These are phyloP conservation scores for Neoboletus subvelutipes DNA, from an alignment of 768 basidiomycete genomes.

Conservation along the genomic window DNA sequence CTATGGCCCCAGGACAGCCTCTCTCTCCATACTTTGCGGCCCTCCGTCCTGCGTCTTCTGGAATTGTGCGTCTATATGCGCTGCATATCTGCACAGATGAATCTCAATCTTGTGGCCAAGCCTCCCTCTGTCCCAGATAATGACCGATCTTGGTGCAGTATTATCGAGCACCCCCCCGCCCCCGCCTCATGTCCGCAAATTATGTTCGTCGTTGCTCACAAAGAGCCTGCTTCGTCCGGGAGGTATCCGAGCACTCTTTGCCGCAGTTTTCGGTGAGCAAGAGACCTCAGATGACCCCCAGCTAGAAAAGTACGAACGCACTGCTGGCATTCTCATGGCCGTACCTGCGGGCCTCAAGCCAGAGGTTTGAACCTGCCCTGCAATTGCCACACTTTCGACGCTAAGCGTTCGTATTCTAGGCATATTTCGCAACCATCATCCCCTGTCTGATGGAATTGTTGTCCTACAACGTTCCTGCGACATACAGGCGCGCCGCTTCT, in stretches of 20 bases:
- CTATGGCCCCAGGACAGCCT: constrained; percentile 38
- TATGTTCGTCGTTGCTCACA: constrained; percentile 64
- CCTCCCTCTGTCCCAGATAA: constrained; percentile 62
- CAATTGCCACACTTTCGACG: neutral
- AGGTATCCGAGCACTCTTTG: constrained; percentile 68
- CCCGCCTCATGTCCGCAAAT: constrained; percentile 52
- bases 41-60: constrained; percentile 55
- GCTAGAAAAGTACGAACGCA: constrained; percentile 71
- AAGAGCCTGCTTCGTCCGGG: constrained; percentile 68
- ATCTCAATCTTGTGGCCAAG: constrained; percentile 32
- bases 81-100: constrained; percentile 9
- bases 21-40: constrained; percentile 48
- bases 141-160: constrained; percentile 62
- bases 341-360: constrained; percentile 55
- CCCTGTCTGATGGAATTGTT: constrained; percentile 57
- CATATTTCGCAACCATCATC: constrained; percentile 56
- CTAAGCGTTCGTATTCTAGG: constrained; percentile 38
- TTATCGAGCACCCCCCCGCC: constrained; percentile 44
- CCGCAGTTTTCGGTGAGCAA: constrained; percentile 67
- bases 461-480: constrained; percentile 31
- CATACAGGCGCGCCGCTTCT: constrained; percentile 60
- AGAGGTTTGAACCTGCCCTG: constrained; percentile 43
- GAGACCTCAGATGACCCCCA: constrained; percentile 50
- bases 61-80: constrained; percentile 51
- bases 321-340: constrained; percentile 61